phyloP scores from a whole-genome alignment of 73 alveolate species.

The Paramecium octaurelia region DNA sequence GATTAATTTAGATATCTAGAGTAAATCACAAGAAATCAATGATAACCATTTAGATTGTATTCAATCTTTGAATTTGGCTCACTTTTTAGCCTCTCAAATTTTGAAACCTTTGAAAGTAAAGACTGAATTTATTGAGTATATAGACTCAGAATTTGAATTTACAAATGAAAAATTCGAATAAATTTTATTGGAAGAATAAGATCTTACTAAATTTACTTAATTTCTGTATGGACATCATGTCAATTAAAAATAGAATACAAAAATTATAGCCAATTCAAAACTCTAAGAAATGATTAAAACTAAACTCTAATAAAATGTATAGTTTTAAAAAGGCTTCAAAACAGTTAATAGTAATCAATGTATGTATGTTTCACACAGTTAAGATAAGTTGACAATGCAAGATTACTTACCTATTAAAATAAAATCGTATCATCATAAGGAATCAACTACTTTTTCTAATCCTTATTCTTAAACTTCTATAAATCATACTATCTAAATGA shows the following conservation, averaged over 20 bases:
- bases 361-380: not conserved
- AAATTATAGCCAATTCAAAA: not conserved
- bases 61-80: not conserved
- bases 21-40: not conserved
- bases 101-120: not conserved
- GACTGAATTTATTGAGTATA: not conserved
- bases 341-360: not conserved
- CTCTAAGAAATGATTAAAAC: not conserved
- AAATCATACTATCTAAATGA: not conserved
- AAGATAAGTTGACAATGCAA: not conserved
- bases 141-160: not conserved
- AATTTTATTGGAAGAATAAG: not conserved
- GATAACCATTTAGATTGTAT: not conserved
- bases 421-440: not conserved
- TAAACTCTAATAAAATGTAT: not conserved
- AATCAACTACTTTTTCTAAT: not conserved
- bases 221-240: not conserved
- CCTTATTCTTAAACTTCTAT: not conserved
- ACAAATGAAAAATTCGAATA: conserved; percentile 12
- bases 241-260: not conserved
- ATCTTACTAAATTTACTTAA: not conserved
- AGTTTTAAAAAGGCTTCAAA: not conserved
- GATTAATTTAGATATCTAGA: not conserved
- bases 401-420: not conserved
- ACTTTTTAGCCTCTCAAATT: not conserved